These are phyloP conservation scores for Fraxinus anomala DNA, from an alignment of 257 asterid species.

Conservation along the genomic window DNA sequence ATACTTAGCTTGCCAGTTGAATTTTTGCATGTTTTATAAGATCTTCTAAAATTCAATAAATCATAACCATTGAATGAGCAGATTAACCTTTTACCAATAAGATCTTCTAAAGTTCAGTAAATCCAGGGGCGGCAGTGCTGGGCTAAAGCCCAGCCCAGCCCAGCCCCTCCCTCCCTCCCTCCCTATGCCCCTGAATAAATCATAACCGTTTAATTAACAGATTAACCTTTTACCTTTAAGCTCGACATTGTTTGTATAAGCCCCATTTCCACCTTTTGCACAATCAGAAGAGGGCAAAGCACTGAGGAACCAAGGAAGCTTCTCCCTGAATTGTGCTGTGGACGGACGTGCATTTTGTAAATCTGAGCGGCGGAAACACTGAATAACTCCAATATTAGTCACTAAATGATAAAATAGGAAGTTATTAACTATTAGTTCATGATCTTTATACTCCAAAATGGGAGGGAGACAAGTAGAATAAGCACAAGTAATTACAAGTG, in stretches of 20 bases:
- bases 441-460: neutral
- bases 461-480: neutral
- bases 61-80: no score
- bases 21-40: neutral
- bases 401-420: neutral
- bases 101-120: slow-evolving; percentile 5
- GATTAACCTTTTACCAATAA: slow-evolving; percentile 49
- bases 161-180: no score
- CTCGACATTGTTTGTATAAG: slow-evolving; percentile 80
- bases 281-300: slow-evolving; percentile 97
- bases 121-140: no score
- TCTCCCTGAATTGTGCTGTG: slow-evolving; percentile 75
- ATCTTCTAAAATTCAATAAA: neutral
- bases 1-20: neutral
- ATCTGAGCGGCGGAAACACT: slow-evolving; percentile 95
- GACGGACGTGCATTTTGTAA: slow-evolving; percentile 83
- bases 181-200: no score
- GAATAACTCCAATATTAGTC: slow-evolving; percentile 42
- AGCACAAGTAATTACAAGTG: neutral
- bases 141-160: no score
- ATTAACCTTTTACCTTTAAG: slow-evolving; percentile 57
- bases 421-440: neutral
- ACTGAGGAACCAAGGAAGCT: slow-evolving; percentile 93
- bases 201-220: neutral
- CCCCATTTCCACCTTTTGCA: slow-evolving; percentile 98